Evolutionary conservation across 139 green algal species (phyloP).

Genomic region (Asterochloris erici): DNA sequence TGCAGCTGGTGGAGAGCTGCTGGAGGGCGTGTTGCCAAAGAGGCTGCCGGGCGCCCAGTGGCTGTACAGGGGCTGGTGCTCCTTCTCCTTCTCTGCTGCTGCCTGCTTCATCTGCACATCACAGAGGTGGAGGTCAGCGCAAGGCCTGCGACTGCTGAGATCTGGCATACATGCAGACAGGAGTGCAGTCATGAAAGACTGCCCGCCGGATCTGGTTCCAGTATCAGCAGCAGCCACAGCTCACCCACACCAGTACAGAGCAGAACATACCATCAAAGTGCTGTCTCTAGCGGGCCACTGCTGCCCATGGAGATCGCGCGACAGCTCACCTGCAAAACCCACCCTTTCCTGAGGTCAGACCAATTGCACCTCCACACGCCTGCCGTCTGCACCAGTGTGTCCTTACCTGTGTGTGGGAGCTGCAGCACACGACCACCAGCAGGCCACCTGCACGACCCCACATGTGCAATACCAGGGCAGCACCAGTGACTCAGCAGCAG

Average conservation of each 20-base stretch:
- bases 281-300: no score
- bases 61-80: background rate
- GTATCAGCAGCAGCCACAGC: background rate
- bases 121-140: background rate
- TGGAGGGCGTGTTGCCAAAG: background rate
- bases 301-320: background rate
- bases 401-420: background rate
- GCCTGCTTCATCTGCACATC: no score
- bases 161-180: background rate
- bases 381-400: background rate
- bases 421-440: background rate
- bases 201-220: background rate
- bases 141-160: background rate
- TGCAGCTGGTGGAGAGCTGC: background rate
- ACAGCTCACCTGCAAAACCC: no score
- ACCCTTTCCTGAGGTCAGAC: background rate
- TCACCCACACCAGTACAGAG: no score
- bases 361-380: background rate
- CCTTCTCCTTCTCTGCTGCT: no score
- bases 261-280: background rate
- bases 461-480: background rate
- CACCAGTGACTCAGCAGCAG: background rate
- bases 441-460: background rate
- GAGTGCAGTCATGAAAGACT: background rate
- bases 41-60: background rate